These are phyloP conservation scores for Coemansia sp. DNA, from an alignment of 192 early-diverging fungal genomes.

Conservation along the genomic window DNA sequence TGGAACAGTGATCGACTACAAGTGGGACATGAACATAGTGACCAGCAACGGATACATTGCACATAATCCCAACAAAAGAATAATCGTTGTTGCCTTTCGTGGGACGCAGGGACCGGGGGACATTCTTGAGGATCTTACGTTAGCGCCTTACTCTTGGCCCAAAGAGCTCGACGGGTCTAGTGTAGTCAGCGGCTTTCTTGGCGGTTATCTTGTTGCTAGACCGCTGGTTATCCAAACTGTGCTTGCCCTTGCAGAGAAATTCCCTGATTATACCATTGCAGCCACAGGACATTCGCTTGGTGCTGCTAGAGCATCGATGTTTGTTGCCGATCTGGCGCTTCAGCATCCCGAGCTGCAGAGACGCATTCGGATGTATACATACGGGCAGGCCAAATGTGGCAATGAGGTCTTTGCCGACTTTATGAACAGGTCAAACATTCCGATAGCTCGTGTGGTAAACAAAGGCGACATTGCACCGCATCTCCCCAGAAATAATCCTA, in stretches of 20 bases:
- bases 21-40: slow-evolving; percentile 17
- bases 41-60: slow-evolving; percentile 36
- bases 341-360: slow-evolving; percentile 8
- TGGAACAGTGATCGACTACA: slow-evolving; percentile 21
- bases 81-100: slow-evolving; percentile 30
- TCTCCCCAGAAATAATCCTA: slow-evolving; percentile 10
- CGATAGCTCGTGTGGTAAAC: slow-evolving; percentile 28
- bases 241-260: slow-evolving; percentile 9
- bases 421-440: slow-evolving; percentile 25
- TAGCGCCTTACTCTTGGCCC: slow-evolving; percentile 11
- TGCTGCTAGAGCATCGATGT: slow-evolving; percentile 35
- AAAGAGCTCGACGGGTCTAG: slow-evolving; percentile 10
- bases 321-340: slow-evolving; percentile 27
- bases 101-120: slow-evolving; percentile 18
- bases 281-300: slow-evolving; percentile 48
- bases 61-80: slow-evolving; percentile 10
- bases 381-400: slow-evolving; percentile 44
- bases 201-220: slow-evolving; percentile 21
- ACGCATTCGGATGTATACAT: slow-evolving; percentile 29
- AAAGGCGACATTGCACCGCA: slow-evolving; percentile 38
- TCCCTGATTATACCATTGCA: slow-evolving; percentile 32
- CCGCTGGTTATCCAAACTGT: slow-evolving; percentile 6
- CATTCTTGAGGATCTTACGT: slow-evolving; percentile 16
- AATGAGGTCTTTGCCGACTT: slow-evolving; percentile 29
- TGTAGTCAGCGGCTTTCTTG: slow-evolving; percentile 33